Evolutionary conservation across 306 rosid species (phyloP).

Genomic region (Rosa multiflora): DNA sequence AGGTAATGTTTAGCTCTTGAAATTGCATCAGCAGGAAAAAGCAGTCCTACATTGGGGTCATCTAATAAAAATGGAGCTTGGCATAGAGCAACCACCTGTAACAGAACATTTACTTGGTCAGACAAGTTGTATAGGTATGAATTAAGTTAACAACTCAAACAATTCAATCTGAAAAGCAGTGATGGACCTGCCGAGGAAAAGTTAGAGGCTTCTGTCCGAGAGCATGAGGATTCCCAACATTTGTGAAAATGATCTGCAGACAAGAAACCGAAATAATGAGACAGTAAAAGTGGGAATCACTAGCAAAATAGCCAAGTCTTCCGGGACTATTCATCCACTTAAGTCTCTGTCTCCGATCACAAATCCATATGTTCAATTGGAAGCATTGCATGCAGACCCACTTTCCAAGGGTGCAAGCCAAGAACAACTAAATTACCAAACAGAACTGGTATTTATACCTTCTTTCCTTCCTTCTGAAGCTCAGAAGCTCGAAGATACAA

Average conservation of each 20-base stretch:
- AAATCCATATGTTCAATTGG: not conserved
- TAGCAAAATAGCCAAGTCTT: not conserved
- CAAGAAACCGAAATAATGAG: slow-evolving; percentile 21
- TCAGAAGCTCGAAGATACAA: slow-evolving; percentile 91
- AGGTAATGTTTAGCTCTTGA: slow-evolving; percentile 90
- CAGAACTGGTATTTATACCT: slow-evolving; percentile 44
- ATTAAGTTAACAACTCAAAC: not conserved
- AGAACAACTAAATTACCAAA: slow-evolving; percentile 15
- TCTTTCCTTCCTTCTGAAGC: slow-evolving; percentile 97
- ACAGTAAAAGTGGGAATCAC: not conserved
- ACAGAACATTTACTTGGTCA: slow-evolving; percentile 27
- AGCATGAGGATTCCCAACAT: slow-evolving; percentile 99
- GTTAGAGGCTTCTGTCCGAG: slow-evolving; percentile 95
- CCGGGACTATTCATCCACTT: not conserved
- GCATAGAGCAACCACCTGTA: slow-evolving; percentile 96
- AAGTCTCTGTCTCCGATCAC: not conserved
- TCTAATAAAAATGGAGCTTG: slow-evolving; percentile 98
- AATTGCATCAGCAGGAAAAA: slow-evolving; percentile 99
- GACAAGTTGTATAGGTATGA: slow-evolving; percentile 14
- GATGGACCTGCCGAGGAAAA: slow-evolving; percentile 94
- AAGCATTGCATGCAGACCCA: slow-evolving; percentile 8
- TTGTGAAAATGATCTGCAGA: slow-evolving; percentile 91
- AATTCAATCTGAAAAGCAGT: slow-evolving; percentile 16
- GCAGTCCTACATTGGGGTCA: slow-evolving; percentile 88
- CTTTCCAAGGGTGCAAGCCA: slow-evolving; percentile 18